These are phyloP conservation scores for Aspergillus intermedius DNA, from an alignment of 2,329 filamentous ascomycete genomes.

Conservation along the genomic window DNA sequence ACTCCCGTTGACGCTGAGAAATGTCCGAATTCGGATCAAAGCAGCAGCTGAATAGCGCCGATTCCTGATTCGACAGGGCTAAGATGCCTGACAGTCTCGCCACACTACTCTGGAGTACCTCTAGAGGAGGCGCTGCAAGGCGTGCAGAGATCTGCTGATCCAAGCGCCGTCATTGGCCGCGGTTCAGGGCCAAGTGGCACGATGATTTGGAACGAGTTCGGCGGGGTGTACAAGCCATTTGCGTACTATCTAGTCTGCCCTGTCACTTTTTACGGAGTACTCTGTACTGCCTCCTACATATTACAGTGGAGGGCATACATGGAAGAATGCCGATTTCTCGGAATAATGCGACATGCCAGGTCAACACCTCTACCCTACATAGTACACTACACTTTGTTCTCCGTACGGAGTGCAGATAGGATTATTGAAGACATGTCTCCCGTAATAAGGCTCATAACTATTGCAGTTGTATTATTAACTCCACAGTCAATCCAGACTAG, in stretches of 20 bases:
- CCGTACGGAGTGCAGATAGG: too few species aligned
- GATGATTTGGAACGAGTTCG: neutral
- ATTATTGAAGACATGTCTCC: too few species aligned
- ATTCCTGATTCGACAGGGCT: too few species aligned
- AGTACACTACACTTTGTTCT: too few species aligned
- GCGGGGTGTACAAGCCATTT: neutral
- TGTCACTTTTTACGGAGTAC: neutral
- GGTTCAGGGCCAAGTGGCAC: neutral
- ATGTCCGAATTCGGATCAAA: too few species aligned
- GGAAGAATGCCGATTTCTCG: neutral
- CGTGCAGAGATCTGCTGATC: neutral
- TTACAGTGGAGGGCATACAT: neutral
- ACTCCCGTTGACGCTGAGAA: too few species aligned
- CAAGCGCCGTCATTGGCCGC: neutral
- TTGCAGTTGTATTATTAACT: too few species aligned
- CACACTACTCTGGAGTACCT: neutral
- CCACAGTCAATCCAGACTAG: too few species aligned
- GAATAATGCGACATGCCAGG: neutral
- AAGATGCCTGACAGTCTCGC: too few species aligned
- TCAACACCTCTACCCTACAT: too few species aligned
- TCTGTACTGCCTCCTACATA: neutral
- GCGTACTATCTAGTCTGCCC: neutral
- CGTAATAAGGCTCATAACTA: too few species aligned
- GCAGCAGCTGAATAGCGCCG: too few species aligned
- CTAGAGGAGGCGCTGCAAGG: neutral